A percentile compares a stretch with the other conserved stretches of the same genome.
Conservation (phyloP, 2,329 filamentous ascomycete species). For the Xylariaceae sp. region DNA sequence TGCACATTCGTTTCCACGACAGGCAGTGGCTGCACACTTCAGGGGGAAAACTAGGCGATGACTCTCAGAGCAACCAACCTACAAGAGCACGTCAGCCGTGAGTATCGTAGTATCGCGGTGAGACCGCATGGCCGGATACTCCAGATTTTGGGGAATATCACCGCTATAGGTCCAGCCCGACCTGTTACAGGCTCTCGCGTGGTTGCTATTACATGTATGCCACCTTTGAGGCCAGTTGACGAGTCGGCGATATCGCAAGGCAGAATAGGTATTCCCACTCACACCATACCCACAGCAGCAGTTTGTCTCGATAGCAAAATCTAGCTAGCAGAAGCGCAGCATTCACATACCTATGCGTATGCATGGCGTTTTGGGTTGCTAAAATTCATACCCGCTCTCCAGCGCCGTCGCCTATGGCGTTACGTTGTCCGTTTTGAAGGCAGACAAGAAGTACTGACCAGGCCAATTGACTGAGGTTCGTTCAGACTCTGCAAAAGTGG, state of each 20-base stretch:
- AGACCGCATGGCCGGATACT: constrained; percentile 3
- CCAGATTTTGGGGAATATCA: not conserved
- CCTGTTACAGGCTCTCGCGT: constrained; percentile 8
- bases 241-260: constrained; percentile 16
- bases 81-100: not conserved
- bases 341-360: not conserved
- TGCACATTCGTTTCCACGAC: not conserved
- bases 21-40: constrained; percentile 5
- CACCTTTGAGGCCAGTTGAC: constrained; percentile 13
- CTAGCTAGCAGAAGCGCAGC: not conserved
- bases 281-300: not conserved
- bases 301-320: constrained; percentile 8
- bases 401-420: not conserved
- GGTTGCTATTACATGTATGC: constrained; percentile 6
- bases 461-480: not conserved
- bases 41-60: not conserved
- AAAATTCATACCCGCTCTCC: not conserved
- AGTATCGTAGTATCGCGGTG: not conserved
- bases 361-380: constrained; percentile 4
- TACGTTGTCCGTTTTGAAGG: not conserved
- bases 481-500: not conserved
- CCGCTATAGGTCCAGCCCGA: not conserved
- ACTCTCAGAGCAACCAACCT: constrained; percentile 1
- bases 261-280: constrained; percentile 12
- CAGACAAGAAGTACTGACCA: not conserved